Evolutionary conservation across 129 eudicot genomes (phyloP).

Genomic region (Helichrysum umbraculigerum): DNA sequence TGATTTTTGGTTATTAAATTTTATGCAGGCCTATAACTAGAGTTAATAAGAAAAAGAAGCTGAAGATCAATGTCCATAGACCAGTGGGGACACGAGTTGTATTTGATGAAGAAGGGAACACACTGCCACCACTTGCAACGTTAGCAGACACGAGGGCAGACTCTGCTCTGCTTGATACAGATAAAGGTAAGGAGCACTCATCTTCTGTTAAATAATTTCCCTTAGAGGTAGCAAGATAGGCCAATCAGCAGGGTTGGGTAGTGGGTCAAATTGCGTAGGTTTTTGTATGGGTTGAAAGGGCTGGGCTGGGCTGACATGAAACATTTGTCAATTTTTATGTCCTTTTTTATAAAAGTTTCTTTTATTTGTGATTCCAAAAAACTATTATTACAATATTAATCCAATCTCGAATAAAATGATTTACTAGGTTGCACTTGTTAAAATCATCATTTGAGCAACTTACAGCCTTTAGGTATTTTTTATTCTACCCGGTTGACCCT

Average conservation of each 20-base stretch:
- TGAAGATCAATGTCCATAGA: slow-evolving; percentile 83
- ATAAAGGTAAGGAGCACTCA: slow-evolving; percentile 50
- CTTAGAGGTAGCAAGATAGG: background rate
- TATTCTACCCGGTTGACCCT: background rate
- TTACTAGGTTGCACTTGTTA: background rate
- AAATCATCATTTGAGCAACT: background rate
- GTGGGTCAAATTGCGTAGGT: background rate
- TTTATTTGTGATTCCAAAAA: background rate
- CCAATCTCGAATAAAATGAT: background rate
- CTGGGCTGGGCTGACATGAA: background rate
- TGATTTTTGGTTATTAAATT: background rate
- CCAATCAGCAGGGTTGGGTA: background rate
- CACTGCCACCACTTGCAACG: slow-evolving; percentile 76
- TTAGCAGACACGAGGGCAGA: slow-evolving; percentile 51
- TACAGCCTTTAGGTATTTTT: no score
- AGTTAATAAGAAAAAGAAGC: slow-evolving; percentile 77
- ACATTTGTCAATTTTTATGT: background rate
- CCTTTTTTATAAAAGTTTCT: background rate
- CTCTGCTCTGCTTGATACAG: slow-evolving; percentile 55
- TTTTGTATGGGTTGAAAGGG: no score
- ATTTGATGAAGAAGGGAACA: slow-evolving; percentile 88
- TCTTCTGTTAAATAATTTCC: background rate
- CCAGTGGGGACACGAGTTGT: slow-evolving; percentile 88
- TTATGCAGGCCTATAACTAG: slow-evolving; percentile 65
- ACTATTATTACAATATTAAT: background rate